phyloP scores from a whole-genome alignment of 163 green algal genomes.

The Scenedesmus sp. region DNA sequence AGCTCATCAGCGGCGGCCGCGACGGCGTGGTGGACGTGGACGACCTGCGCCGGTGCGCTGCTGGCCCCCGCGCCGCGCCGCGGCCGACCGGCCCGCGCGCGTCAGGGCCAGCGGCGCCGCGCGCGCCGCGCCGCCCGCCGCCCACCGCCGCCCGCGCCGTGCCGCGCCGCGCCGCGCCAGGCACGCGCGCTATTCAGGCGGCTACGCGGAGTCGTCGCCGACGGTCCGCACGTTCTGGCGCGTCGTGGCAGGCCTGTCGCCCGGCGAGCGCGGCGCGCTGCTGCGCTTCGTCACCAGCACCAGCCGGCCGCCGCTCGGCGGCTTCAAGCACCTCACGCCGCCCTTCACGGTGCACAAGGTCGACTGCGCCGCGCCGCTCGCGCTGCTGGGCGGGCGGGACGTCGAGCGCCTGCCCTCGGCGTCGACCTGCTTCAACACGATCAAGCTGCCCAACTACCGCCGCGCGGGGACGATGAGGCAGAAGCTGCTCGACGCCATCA shows the following conservation, averaged over 20 bases:
- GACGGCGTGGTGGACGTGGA: conserved; percentile 70
- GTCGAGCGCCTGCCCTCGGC: conserved; percentile 89
- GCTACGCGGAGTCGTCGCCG: conserved; percentile 67
- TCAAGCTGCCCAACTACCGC: conserved; percentile 93
- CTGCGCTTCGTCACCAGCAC: conserved; percentile 90
- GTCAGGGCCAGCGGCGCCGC: too few species aligned
- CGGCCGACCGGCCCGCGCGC: too few species aligned
- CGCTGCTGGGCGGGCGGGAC: conserved; percentile 76
- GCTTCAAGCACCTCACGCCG: conserved; percentile 87
- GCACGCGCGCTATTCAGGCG: conserved; percentile 56
- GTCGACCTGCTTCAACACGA: conserved; percentile 82
- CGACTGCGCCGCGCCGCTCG: conserved; percentile 52
- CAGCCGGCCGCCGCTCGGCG: conserved; percentile 83
- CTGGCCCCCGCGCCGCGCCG: too few species aligned
- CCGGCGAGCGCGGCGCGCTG: conserved; percentile 66
- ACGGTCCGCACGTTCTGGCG: conserved; percentile 88
- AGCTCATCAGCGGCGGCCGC: conserved; percentile 77
- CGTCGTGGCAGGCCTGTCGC: conserved; percentile 63
- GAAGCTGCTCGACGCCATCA: conserved; percentile 81
- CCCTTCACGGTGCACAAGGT: conserved; percentile 91
- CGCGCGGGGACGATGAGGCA: conserved; percentile 58
- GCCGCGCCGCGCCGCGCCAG: too few species aligned
- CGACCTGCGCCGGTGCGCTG: conserved; percentile 28
- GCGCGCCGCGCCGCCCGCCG: too few species aligned
- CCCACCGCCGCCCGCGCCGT: too few species aligned